Percentiles rank a stretch among this genome's conserved stretches.
These are phyloP conservation scores for Fusarium sp. DNA, from an alignment of 2,329 filamentous ascomycete species.

Conservation along the genomic window DNA sequence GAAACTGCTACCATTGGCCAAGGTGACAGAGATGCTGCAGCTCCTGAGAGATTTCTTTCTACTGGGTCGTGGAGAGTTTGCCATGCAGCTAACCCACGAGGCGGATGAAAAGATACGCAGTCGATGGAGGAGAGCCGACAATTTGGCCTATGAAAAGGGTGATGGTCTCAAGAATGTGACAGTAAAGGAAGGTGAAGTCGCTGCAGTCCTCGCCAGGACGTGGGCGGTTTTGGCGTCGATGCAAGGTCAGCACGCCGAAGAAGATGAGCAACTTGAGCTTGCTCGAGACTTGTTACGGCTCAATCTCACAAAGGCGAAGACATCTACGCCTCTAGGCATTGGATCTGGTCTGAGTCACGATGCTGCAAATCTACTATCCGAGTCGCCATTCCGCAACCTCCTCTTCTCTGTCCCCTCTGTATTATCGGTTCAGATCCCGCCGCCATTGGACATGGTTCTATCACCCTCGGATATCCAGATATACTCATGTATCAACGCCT, in stretches of 20 bases:
- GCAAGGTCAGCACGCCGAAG: constrained; percentile 76
- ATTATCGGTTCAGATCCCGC: constrained; percentile 78
- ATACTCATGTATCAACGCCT: constrained; percentile 89
- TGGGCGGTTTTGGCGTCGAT: constrained; percentile 85
- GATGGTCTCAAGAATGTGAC: constrained; percentile 61
- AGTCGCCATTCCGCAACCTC: constrained; percentile 79
- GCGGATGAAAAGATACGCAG: constrained; percentile 83
- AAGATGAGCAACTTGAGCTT: constrained; percentile 85
- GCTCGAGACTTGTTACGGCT: constrained; percentile 83
- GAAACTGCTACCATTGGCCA: constrained; percentile 80
- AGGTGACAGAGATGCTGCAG: constrained; percentile 80
- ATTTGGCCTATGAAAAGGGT: constrained; percentile 67
- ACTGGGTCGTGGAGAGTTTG: constrained; percentile 90
- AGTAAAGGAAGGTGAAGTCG: constrained; percentile 89
- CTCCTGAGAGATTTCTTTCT: constrained; percentile 89
- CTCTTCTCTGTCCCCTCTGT: constrained; percentile 80
- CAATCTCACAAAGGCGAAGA: constrained; percentile 65
- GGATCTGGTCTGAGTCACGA: constrained; percentile 51
- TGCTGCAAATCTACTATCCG: constrained; percentile 52
- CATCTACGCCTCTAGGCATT: constrained; percentile 52
- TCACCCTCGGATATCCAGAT: constrained; percentile 78
- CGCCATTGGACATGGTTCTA: constrained; percentile 89
- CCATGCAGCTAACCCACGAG: constrained; percentile 85
- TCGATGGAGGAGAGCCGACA: constrained; percentile 75
- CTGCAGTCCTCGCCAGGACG: constrained; percentile 78